These are phyloP conservation scores for Fusarium coicis DNA, from an alignment of 2,329 filamentous ascomycete species.

Conservation along the genomic window DNA sequence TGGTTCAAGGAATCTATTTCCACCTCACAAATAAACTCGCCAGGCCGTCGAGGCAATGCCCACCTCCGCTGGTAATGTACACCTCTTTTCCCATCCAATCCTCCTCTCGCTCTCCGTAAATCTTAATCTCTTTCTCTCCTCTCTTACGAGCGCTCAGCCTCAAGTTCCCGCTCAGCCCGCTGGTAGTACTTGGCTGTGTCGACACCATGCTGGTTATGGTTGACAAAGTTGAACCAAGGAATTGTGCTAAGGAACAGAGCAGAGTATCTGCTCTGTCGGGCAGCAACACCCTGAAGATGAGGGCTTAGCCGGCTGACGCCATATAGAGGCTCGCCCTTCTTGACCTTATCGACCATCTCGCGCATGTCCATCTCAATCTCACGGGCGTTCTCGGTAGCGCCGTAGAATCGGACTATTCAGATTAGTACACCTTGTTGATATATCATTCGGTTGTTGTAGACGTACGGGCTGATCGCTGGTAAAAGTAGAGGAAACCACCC, in stretches of 20 bases:
- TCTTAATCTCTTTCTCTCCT: neutral
- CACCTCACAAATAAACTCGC: slow-evolving; percentile 37
- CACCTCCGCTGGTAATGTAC: slow-evolving; percentile 43
- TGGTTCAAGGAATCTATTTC: slow-evolving; percentile 40
- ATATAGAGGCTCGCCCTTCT: slow-evolving; percentile 89
- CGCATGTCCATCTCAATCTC: slow-evolving; percentile 97
- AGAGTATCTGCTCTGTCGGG: slow-evolving; percentile 91
- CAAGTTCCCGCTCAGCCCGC: slow-evolving; percentile 92
- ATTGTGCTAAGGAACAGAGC: slow-evolving; percentile 85
- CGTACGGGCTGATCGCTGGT: slow-evolving; percentile 85
- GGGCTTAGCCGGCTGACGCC: slow-evolving; percentile 81
- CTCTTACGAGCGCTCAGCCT: slow-evolving; percentile 67
- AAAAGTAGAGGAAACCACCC: slow-evolving; percentile 87
- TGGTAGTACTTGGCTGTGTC: slow-evolving; percentile 99
- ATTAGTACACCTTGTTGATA: neutral
- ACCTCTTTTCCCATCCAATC: slow-evolving; percentile 25
- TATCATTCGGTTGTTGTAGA: neutral
- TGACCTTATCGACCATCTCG: slow-evolving; percentile 98
- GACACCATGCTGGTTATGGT: slow-evolving; percentile 94
- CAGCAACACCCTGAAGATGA: slow-evolving; percentile 93
- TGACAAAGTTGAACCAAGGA: slow-evolving; percentile 98
- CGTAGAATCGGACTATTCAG: slow-evolving; percentile 87
- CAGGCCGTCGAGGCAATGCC: slow-evolving; percentile 34
- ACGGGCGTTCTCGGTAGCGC: slow-evolving; percentile 89
- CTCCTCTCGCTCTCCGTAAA: neutral